A percentile compares a stretch with the other conserved stretches of the same genome.
phyloP scores from a whole-genome alignment of 768 basidiomycete species.

The Amyloporia xantha region DNA sequence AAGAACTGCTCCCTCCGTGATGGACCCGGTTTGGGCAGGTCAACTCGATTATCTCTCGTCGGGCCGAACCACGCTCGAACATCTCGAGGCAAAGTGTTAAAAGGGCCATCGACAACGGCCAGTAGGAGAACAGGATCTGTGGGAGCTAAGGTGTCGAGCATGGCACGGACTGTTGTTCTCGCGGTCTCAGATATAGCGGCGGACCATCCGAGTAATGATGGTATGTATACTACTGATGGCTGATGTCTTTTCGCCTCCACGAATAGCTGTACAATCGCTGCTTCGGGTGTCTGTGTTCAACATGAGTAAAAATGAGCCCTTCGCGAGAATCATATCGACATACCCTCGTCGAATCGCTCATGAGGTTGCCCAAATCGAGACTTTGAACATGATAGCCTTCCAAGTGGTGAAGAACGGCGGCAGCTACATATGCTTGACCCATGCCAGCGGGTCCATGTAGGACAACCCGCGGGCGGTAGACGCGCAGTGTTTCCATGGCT shows the following conservation, averaged over 20 bases:
- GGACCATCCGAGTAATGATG: constrained; percentile 82
- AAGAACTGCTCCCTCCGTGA: constrained; percentile 74
- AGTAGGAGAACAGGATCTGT: constrained; percentile 92
- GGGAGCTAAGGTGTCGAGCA: constrained; percentile 87
- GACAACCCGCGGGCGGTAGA: constrained; percentile 85
- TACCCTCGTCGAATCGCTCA: constrained; percentile 87
- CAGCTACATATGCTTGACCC: constrained; percentile 88
- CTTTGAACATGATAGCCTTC: constrained; percentile 96
- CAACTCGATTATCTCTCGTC: constrained; percentile 67
- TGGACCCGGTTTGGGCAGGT: constrained; percentile 43
- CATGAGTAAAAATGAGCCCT: not conserved
- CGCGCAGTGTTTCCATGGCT: constrained; percentile 89
- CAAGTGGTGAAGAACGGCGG: constrained; percentile 86
- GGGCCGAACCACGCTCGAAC: constrained; percentile 90
- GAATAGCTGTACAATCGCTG: constrained; percentile 91
- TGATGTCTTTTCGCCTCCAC: constrained; percentile 96
- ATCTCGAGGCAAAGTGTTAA: constrained; percentile 66
- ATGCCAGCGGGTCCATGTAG: constrained; percentile 77
- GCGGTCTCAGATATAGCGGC: constrained; percentile 78
- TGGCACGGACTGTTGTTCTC: constrained; percentile 77
- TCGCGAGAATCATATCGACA: constrained; percentile 29
- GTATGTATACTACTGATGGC: constrained; percentile 93
- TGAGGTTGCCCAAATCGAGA: constrained; percentile 81
- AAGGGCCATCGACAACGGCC: constrained; percentile 77
- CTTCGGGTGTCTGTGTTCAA: constrained; percentile 69